These are phyloP conservation scores for Haplosporangium sp. DNA, from an alignment of 371 early-diverging fungal genomes.

Conservation along the genomic window DNA sequence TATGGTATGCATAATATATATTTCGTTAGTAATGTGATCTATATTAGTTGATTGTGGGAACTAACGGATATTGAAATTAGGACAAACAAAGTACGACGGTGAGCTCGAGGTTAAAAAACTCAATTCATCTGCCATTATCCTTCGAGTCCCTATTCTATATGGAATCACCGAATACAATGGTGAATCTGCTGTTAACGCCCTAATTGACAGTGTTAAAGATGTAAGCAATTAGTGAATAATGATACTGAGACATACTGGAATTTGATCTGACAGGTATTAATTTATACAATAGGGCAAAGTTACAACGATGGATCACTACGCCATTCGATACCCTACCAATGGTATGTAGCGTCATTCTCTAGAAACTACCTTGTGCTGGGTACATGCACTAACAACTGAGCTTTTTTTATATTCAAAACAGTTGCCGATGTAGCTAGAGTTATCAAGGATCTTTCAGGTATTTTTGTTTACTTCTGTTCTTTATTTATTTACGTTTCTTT, in stretches of 20 bases:
- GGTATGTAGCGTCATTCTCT: conserved; percentile 51
- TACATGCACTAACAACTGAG: not conserved
- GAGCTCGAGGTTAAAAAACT: conserved; percentile 73
- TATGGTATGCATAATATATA: conserved; percentile 64
- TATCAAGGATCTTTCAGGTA: conserved; percentile 69
- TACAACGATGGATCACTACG: conserved; percentile 76
- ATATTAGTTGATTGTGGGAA: not conserved
- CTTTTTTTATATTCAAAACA: conserved; percentile 15
- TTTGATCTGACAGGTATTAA: not conserved
- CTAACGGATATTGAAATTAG: conserved; percentile 32
- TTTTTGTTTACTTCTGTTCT: not conserved
- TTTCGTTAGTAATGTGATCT: not conserved
- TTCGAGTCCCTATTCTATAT: conserved; percentile 88
- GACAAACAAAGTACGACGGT: conserved; percentile 78
- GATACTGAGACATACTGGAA: conserved; percentile 9
- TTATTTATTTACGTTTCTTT: not conserved
- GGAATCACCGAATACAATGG: conserved; percentile 73
- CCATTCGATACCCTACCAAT: conserved; percentile 84
- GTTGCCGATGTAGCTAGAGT: conserved; percentile 78
- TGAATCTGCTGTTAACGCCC: conserved; percentile 84
- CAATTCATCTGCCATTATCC: conserved; percentile 70
- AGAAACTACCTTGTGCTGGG: not conserved
- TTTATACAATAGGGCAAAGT: conserved; percentile 27
- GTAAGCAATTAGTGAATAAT: not conserved
- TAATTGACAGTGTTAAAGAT: conserved; percentile 74